Conservation (phyloP, 1,284 basidiomycete species). For the Heterobasidion occidentale region DNA sequence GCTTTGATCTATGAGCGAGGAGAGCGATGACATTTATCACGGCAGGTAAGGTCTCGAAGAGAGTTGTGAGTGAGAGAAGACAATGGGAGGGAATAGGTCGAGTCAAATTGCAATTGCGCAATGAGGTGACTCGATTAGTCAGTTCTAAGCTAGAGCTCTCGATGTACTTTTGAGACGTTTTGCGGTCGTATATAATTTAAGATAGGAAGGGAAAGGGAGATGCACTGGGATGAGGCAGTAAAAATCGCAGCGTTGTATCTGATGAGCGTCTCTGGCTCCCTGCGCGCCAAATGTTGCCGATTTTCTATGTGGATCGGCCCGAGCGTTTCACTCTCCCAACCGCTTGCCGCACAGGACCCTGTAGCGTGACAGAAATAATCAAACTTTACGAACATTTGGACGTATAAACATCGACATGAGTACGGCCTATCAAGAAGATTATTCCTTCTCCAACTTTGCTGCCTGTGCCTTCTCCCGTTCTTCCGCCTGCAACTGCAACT, state of each 20-base stretch:
- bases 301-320: neutral
- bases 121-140: neutral
- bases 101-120: neutral
- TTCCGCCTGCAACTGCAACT: too few species aligned
- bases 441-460: too few species aligned
- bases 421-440: too few species aligned
- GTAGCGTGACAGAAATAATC: too few species aligned
- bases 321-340: neutral
- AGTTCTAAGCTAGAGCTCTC: neutral
- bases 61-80: neutral
- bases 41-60: neutral
- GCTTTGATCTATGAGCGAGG: slow-evolving; percentile 58
- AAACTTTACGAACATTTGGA: too few species aligned
- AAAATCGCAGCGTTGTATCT: neutral
- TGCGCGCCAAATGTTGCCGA: neutral
- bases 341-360: too few species aligned
- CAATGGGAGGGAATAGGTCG: neutral
- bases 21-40: slow-evolving; percentile 7
- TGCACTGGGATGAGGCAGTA: neutral
- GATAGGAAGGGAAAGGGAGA: neutral
- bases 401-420: too few species aligned
- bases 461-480: too few species aligned
- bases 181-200: neutral
- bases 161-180: neutral
- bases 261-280: neutral